Conservation (phyloP, 139 green algal species). For the Diplosphaera chodatii region DNA sequence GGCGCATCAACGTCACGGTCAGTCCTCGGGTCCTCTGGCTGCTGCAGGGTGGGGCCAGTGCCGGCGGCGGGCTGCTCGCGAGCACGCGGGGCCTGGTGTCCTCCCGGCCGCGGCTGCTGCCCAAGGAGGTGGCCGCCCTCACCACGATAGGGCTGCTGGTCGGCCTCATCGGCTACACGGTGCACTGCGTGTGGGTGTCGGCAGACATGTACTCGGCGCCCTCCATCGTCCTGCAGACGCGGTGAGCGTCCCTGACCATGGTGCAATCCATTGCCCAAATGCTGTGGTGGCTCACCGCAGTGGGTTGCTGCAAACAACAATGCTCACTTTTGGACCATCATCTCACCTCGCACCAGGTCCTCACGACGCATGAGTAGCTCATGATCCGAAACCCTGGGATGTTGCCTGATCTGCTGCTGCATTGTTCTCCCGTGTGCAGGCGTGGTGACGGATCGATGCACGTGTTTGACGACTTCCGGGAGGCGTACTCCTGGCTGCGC, state of each 20-base stretch:
- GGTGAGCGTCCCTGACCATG: neutral
- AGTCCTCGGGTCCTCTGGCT: no score
- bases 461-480: slow-evolving; percentile 91
- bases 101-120: slow-evolving; percentile 17
- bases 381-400: no score
- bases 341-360: no score
- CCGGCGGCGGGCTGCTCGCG: neutral
- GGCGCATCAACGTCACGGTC: no score
- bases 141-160: slow-evolving; percentile 30
- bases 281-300: no score
- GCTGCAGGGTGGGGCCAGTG: neutral
- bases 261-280: no score
- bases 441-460: slow-evolving; percentile 26
- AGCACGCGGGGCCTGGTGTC: no score
- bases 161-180: slow-evolving; percentile 42
- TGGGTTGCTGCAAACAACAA: no score
- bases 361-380: no score
- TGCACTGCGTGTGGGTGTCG: slow-evolving; percentile 72
- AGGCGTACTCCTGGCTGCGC: slow-evolving; percentile 74
- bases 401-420: no score
- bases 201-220: slow-evolving; percentile 90
- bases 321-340: no score
- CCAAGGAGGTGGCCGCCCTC: slow-evolving; percentile 35
- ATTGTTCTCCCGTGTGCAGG: slow-evolving; percentile 6
- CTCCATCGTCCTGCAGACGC: slow-evolving; percentile 85